These are phyloP conservation scores for Phallus indusiatus DNA, from an alignment of 768 basidiomycete species.

Conservation along the genomic window DNA sequence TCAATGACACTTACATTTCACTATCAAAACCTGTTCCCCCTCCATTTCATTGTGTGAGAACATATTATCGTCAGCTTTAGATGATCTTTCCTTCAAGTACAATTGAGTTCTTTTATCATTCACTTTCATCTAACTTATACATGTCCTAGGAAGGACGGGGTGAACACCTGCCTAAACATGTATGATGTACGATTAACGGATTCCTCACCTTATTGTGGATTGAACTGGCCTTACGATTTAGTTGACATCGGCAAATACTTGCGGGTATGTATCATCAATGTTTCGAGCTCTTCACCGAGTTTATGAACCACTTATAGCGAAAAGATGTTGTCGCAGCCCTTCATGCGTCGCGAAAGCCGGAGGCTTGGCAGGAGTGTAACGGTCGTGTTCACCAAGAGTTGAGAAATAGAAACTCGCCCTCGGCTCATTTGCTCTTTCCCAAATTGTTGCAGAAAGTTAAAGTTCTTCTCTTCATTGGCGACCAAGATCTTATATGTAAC, in stretches of 20 bases:
- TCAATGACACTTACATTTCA: slow-evolving; percentile 11
- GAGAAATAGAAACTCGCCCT: slow-evolving; percentile 41
- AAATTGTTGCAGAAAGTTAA: slow-evolving; percentile 68
- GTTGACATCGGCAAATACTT: slow-evolving; percentile 67
- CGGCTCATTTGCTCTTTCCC: slow-evolving; percentile 72
- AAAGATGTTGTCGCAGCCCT: slow-evolving; percentile 71
- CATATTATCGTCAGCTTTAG: slow-evolving; percentile 1
- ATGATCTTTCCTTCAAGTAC: background rate
- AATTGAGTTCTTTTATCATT: background rate
- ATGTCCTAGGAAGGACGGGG: slow-evolving; percentile 50
- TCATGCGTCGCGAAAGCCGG: slow-evolving; percentile 69
- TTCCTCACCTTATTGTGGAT: slow-evolving; percentile 77
- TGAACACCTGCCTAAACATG: slow-evolving; percentile 78
- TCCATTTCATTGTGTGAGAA: slow-evolving; percentile 6
- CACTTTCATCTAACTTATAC: background rate
- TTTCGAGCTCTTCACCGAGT: background rate
- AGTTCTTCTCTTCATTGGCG: slow-evolving; percentile 87
- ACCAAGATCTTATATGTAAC: slow-evolving; percentile 96
- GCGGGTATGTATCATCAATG: slow-evolving; percentile 46
- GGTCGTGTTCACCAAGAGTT: slow-evolving; percentile 57
- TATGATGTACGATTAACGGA: slow-evolving; percentile 94
- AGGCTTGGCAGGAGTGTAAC: slow-evolving; percentile 84
- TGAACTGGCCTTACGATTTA: slow-evolving; percentile 96
- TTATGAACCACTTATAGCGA: slow-evolving; percentile 38
- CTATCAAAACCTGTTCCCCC: slow-evolving; percentile 4